phyloP scores from a whole-genome alignment of 2,329 filamentous ascomycete species.

The Lasiodiplodia gonubiensis region DNA sequence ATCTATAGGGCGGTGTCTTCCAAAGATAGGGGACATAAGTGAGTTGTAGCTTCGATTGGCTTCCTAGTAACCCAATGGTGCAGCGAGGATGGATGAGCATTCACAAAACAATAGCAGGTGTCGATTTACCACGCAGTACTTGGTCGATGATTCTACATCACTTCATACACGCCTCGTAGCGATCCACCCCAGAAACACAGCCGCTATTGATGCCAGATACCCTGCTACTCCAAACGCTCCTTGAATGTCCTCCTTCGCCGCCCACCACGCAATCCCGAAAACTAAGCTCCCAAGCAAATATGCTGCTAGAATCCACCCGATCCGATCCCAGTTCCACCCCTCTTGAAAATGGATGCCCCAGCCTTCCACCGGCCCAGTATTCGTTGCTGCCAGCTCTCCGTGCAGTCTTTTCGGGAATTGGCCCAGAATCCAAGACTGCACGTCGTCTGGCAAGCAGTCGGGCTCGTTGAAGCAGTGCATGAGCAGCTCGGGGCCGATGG shows the following conservation, averaged over 20 bases:
- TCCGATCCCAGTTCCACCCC: constrained; percentile 33
- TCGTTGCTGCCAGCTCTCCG: constrained; percentile 33
- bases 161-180: constrained; percentile 5
- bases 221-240: constrained; percentile 35
- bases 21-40: no score
- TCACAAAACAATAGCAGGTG: no score
- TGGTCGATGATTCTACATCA: background rate
- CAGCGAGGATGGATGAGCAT: no score
- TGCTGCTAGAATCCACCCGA: constrained; percentile 31
- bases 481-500: constrained; percentile 34
- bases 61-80: no score
- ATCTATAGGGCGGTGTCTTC: no score
- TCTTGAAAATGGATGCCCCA: constrained; percentile 40
- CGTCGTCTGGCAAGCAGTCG: constrained; percentile 30
- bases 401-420: constrained; percentile 36
- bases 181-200: constrained; percentile 30
- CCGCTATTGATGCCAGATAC: constrained; percentile 30
- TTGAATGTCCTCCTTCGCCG: constrained; percentile 36
- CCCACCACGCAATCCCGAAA: constrained; percentile 36
- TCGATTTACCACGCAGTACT: no score
- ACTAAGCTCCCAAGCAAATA: constrained; percentile 33
- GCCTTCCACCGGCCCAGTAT: constrained; percentile 31
- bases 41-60: no score
- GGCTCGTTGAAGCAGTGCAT: constrained; percentile 34
- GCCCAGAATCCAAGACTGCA: constrained; percentile 34